A percentile compares a stretch with the other conserved stretches of the same genome.
phyloP scores from a whole-genome alignment of 257 asterid genomes.

The Misopates orontium region DNA sequence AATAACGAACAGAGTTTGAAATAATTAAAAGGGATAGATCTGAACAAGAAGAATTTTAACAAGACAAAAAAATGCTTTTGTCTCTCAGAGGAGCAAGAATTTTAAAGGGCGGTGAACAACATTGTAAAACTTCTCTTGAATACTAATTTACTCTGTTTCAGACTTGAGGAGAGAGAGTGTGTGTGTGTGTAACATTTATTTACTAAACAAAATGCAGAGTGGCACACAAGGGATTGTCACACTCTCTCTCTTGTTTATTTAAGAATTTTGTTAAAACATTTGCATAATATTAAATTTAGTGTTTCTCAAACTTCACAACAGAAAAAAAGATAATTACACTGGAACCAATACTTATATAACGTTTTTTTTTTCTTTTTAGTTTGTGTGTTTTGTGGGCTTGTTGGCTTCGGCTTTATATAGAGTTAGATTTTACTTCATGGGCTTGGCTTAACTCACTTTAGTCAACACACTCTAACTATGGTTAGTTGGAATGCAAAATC shows the following conservation, averaged over 20 bases:
- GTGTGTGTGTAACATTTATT: constrained; percentile 20
- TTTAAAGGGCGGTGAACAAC: constrained; percentile 52
- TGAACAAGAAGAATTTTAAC: constrained; percentile 28
- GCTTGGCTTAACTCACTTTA: constrained; percentile 36
- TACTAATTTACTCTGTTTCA: constrained; percentile 58
- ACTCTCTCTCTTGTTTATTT: constrained; percentile 48
- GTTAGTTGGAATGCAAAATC: constrained; percentile 24
- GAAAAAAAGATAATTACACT: constrained; percentile 20
- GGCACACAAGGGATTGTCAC: constrained; percentile 43
- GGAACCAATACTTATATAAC: background rate
- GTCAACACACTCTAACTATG: constrained; percentile 25
- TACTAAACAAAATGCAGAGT: constrained; percentile 42
- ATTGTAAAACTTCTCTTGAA: constrained; percentile 44
- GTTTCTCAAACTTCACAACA: constrained; percentile 26
- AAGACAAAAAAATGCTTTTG: constrained; percentile 23
- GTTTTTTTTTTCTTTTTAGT: background rate
- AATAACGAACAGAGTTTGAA: constrained; percentile 21
- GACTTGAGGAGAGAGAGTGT: constrained; percentile 51
- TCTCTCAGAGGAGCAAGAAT: constrained; percentile 16
- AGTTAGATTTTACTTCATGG: background rate
- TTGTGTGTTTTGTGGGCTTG: constrained; percentile 15
- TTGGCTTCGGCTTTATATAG: constrained; percentile 39
- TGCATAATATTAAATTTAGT: constrained; percentile 22
- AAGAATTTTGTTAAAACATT: constrained; percentile 43
- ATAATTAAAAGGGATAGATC: constrained; percentile 44